Evolutionary conservation across 495 filamentous ascomycete genomes (phyloP).

Genomic region (Melanomma pulvis-pyrius): DNA sequence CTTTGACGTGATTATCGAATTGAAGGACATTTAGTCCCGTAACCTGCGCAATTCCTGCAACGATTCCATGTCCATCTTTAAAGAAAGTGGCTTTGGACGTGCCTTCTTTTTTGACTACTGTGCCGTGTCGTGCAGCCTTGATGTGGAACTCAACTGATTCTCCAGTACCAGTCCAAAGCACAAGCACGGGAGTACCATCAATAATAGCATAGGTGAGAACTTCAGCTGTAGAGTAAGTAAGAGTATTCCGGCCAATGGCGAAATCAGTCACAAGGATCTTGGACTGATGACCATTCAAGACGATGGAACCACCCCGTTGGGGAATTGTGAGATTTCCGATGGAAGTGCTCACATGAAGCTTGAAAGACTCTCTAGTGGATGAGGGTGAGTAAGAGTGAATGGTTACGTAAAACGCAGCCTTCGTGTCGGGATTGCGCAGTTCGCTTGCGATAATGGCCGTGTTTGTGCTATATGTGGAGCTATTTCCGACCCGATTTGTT

Average conservation of each 20-base stretch:
- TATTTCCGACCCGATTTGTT: slow-evolving; percentile 60
- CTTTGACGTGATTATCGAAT: slow-evolving; percentile 49
- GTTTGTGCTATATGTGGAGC: slow-evolving; percentile 59
- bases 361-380: slow-evolving; percentile 54
- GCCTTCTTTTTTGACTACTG: slow-evolving; percentile 41
- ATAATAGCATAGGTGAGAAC: slow-evolving; percentile 57
- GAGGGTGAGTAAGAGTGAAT: slow-evolving; percentile 55
- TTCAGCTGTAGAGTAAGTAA: slow-evolving; percentile 65
- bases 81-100: slow-evolving; percentile 50
- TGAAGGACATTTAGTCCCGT: slow-evolving; percentile 53
- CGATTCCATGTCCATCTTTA: slow-evolving; percentile 43
- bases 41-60: slow-evolving; percentile 51
- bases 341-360: slow-evolving; percentile 58
- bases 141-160: slow-evolving; percentile 60
- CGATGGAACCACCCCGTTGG: slow-evolving; percentile 46
- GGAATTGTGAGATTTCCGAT: slow-evolving; percentile 54
- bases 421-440: slow-evolving; percentile 59
- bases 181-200: slow-evolving; percentile 53
- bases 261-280: slow-evolving; percentile 67
- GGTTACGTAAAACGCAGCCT: slow-evolving; percentile 60
- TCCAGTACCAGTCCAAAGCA: slow-evolving; percentile 57
- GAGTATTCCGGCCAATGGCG: slow-evolving; percentile 51
- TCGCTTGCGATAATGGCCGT: slow-evolving; percentile 52
- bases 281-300: slow-evolving; percentile 61
- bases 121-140: slow-evolving; percentile 50